phyloP scores from a whole-genome alignment of 805 yeast genomes.

The Pichia californica region DNA sequence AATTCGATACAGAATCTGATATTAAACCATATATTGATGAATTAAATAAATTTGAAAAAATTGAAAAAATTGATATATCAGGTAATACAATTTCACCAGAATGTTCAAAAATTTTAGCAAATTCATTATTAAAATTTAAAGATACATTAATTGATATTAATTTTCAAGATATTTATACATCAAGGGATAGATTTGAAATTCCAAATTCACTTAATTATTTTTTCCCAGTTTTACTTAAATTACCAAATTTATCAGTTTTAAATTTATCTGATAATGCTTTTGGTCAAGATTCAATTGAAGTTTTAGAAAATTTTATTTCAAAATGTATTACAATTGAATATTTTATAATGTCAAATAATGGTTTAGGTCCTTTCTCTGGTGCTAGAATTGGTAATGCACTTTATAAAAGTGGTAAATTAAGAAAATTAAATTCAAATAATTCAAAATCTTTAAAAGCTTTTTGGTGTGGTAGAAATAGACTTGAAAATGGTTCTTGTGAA shows the following conservation, averaged over 20 bases:
- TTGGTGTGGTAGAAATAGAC: conserved; percentile 94
- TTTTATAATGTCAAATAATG: conserved; percentile 86
- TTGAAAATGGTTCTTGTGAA: conserved; percentile 89
- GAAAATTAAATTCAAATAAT: conserved; percentile 21
- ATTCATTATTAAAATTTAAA: conserved; percentile 37
- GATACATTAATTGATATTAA: conserved; percentile 59
- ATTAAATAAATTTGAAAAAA: conserved; percentile 33
- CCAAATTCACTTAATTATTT: conserved; percentile 72
- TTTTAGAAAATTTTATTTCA: conserved; percentile 70
- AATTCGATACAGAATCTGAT: conserved; percentile 67
- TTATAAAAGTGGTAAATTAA: conserved; percentile 58
- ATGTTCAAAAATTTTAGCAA: conserved; percentile 69
- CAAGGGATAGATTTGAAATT: conserved; percentile 90
- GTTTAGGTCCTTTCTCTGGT: conserved; percentile 98
- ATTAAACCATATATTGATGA: conserved; percentile 64
- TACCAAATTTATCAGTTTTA: conserved; percentile 62
- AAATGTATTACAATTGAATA: conserved; percentile 78
- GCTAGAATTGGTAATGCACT: conserved; percentile 87
- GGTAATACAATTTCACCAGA: conserved; percentile 95
- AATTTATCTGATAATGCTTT: conserved; percentile 94
- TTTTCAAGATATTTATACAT: conserved; percentile 90
- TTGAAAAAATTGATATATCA: conserved; percentile 64
- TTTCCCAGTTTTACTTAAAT: conserved; percentile 64
- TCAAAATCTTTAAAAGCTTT: conserved; percentile 63
- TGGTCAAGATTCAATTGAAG: conserved; percentile 92